Percentiles rank a stretch among this genome's conserved stretches.
phyloP scores from a whole-genome alignment of 768 basidiomycete species.

The Tubosaeta sp. region DNA sequence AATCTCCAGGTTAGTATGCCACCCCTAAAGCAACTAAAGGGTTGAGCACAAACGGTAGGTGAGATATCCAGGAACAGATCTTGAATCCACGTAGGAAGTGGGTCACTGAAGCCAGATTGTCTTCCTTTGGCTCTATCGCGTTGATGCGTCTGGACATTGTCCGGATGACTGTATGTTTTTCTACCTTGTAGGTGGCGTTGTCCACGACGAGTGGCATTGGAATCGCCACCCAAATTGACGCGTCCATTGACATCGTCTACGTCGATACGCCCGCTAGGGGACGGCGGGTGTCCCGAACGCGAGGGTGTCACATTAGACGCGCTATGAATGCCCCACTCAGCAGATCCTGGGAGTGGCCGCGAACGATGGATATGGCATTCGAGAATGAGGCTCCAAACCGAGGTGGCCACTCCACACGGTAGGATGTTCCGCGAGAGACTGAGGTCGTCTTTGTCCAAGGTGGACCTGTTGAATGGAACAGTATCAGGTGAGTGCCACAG shows the following conservation, averaged over 20 bases:
- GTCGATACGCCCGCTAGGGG: not conserved
- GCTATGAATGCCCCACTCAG: not conserved
- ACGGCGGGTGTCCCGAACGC: not conserved
- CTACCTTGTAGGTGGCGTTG: not conserved
- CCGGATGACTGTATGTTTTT: not conserved
- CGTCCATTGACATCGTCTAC: not conserved
- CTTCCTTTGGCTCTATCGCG: not conserved
- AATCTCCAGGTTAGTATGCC: not conserved
- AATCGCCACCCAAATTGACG: not conserved
- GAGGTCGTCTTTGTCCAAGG: not conserved
- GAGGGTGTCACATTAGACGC: not conserved
- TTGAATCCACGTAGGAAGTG: not conserved
- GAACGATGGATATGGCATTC: not conserved
- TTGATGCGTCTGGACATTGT: not conserved
- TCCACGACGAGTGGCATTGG: not conserved
- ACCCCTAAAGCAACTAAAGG: not conserved
- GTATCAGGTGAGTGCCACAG: constrained; percentile 7
- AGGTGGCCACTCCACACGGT: no score
- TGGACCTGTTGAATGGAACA: not conserved
- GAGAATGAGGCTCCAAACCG: not conserved
- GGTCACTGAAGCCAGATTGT: not conserved
- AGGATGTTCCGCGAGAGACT: not conserved
- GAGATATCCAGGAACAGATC: not conserved
- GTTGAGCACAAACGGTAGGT: not conserved
- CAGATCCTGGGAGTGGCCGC: not conserved